Evolutionary conservation across 768 basidiomycete genomes (phyloP).

Genomic region (Hygrocybe coccinea): DNA sequence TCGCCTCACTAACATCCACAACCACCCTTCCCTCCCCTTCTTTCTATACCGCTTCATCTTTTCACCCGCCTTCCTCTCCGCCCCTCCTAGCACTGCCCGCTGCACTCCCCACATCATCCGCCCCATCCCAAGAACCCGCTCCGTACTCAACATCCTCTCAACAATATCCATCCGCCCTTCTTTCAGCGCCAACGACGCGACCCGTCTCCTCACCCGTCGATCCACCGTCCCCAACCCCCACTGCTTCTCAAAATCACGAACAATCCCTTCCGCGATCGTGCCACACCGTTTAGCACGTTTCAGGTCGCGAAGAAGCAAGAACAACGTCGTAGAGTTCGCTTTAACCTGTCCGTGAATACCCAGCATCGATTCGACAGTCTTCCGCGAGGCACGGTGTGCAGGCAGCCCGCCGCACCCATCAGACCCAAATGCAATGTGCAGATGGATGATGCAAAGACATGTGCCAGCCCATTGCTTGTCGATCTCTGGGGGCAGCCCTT

Average conservation of each 20-base stretch:
- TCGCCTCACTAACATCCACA: conserved; percentile 24
- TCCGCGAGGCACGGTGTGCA: conserved; percentile 41
- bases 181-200: conserved; percentile 57
- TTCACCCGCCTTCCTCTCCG: conserved; percentile 7
- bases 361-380: conserved; percentile 43
- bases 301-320: conserved; percentile 53
- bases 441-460: conserved; percentile 53
- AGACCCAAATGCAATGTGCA: conserved; percentile 38
- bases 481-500: conserved; percentile 42
- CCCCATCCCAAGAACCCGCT: conserved; percentile 5
- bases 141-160: conserved; percentile 22
- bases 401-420: conserved; percentile 37
- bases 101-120: conserved; percentile 17
- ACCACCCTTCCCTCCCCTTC: conserved; percentile 30
- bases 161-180: conserved; percentile 57
- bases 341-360: conserved; percentile 43
- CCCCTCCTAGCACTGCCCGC: conserved; percentile 14
- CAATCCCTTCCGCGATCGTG: conserved; percentile 44
- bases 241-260: conserved; percentile 42
- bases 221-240: conserved; percentile 59
- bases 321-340: conserved; percentile 58
- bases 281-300: conserved; percentile 47
- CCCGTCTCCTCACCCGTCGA: conserved; percentile 53
- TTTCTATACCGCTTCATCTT: conserved; percentile 23
- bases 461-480: conserved; percentile 28